phyloP scores from a whole-genome alignment of 345 rosid genomes.

The Barbarea vulgaris region DNA sequence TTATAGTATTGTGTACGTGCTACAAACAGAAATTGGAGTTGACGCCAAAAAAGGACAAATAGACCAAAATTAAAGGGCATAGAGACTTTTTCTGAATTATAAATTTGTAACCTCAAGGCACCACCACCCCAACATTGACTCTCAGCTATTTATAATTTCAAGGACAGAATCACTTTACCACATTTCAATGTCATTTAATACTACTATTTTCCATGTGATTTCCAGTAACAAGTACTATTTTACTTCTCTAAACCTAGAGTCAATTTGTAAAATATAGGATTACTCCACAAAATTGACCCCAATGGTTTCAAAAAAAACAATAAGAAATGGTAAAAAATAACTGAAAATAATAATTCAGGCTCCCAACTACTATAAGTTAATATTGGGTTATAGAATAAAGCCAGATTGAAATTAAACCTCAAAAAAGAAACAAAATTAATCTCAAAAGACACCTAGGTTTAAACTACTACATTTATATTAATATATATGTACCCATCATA shows the following conservation, averaged over 20 bases:
- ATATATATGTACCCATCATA: conserved; percentile 30
- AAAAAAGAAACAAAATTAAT: neutral
- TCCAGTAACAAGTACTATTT: neutral
- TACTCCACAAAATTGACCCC: neutral
- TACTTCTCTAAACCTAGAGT: conserved; percentile 15
- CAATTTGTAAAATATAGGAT: conserved; percentile 3
- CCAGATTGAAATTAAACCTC: conserved; percentile 10
- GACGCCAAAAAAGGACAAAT: conserved; percentile 23
- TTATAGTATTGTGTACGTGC: conserved; percentile 33
- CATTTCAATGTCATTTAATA: conserved; percentile 28
- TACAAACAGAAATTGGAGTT: conserved; percentile 17
- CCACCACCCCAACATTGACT: conserved; percentile 35
- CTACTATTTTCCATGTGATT: conserved; percentile 16
- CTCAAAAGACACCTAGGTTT: conserved; percentile 25
- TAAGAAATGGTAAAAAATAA: neutral
- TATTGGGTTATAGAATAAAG: neutral
- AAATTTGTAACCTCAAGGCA: conserved; percentile 37
- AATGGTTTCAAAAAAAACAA: conserved; percentile 4
- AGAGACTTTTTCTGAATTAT: conserved; percentile 18
- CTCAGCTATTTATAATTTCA: conserved; percentile 22
- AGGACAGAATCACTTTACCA: conserved; percentile 30
- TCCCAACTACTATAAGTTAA: neutral
- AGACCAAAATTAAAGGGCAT: conserved; percentile 27
- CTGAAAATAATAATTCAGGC: neutral
- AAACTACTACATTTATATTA: conserved; percentile 28